Evolutionary conservation across 2,329 filamentous ascomycete genomes (phyloP), one percentile per base, ranked within the genome.

Genomic region (Fusarium hostae): DNA sequence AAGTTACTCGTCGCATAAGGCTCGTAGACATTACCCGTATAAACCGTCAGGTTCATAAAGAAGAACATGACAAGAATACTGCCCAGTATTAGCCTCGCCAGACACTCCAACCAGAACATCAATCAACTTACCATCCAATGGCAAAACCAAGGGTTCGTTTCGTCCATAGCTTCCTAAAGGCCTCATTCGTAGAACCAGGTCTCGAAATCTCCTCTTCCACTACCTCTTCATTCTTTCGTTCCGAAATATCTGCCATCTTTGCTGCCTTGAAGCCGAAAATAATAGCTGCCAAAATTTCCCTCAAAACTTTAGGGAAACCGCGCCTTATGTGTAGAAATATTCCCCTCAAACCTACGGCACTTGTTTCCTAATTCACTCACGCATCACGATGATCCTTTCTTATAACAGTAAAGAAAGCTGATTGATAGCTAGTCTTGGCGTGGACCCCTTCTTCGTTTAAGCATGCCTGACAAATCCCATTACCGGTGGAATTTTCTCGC

Each of bases 1-100:
- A 73, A 73, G n/a, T 73, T 67, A 8, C 71, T 73, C 0, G 71
- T 73, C 11, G 71, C 71, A 15, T 73, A 73, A 0, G 71, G 70
- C 13, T 73, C 71, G 16, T 73, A 73, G 1, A 73, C 71, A 11
- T 73, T 73, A 0, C 73, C 70, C 1, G 71, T 73, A 12, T 73
- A 73, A 3, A 73, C 71, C 2, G 64, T 68, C 7, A 73, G 5
- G 18, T 73, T 73, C 70, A 73, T 73, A 12, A 73, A 73, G 13
- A 73, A 73, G 52, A 71, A 73, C 70, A 73, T 73, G 5, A 73
- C 16, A 4, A 73, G 44, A 30, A 73, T 56, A 37, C 70, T 73
- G 6, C 1, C 70, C 9, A 44, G 35, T 16, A 2, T 18, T 7
- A 9, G 15, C 6, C 2, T 10, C 15, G 4, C 4, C 3, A 7